Percentiles rank a stretch among this genome's conserved stretches.
These are phyloP conservation scores for Akanthomyces uredinophilus DNA, from an alignment of 2,329 filamentous ascomycete genomes.

Conservation along the genomic window DNA sequence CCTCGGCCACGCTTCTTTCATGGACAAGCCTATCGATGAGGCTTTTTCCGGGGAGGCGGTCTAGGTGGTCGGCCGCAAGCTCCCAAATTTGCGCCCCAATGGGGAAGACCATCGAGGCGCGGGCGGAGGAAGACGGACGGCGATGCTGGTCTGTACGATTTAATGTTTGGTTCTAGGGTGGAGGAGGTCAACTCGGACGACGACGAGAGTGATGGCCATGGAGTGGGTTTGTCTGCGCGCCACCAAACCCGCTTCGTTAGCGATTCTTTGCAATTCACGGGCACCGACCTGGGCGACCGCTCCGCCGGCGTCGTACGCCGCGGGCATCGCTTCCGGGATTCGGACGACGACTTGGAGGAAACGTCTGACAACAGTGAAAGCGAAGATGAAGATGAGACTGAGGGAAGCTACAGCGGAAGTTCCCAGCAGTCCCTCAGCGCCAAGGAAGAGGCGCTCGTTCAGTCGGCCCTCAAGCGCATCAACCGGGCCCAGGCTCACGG, in stretches of 20 bases:
- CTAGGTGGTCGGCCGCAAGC: constrained; percentile 99
- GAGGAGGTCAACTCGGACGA: constrained; percentile 64
- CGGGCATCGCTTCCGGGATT: constrained; percentile 31
- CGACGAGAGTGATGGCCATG: constrained; percentile 50
- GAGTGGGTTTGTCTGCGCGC: constrained; percentile 44
- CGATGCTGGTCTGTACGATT: constrained; percentile 35
- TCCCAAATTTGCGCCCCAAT: constrained; percentile 89
- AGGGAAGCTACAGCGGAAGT: constrained; percentile 45
- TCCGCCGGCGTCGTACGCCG: constrained; percentile 34
- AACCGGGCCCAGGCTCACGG: constrained; percentile 71
- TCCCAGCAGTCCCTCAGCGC: constrained; percentile 55
- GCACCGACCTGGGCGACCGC: constrained; percentile 48
- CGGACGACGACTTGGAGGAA: constrained; percentile 33
- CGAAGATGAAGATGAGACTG: constrained; percentile 39
- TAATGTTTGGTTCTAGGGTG: constrained; percentile 40
- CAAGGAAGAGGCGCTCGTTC: constrained; percentile 69
- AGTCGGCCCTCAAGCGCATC: constrained; percentile 75
- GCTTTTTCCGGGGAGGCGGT: constrained; percentile 99
- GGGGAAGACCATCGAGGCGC: constrained; percentile 99
- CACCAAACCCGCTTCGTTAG: constrained; percentile 49
- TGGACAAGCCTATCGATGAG: constrained; percentile 99
- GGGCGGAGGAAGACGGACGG: constrained; percentile 59
- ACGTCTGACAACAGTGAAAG: constrained; percentile 25
- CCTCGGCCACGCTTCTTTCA: constrained; percentile 86
- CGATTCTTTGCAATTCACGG: constrained; percentile 58